Base-by-base conservation (phyloP, 768 basidiomycete genomes). In the Lactarius hengduanensis region DNA sequence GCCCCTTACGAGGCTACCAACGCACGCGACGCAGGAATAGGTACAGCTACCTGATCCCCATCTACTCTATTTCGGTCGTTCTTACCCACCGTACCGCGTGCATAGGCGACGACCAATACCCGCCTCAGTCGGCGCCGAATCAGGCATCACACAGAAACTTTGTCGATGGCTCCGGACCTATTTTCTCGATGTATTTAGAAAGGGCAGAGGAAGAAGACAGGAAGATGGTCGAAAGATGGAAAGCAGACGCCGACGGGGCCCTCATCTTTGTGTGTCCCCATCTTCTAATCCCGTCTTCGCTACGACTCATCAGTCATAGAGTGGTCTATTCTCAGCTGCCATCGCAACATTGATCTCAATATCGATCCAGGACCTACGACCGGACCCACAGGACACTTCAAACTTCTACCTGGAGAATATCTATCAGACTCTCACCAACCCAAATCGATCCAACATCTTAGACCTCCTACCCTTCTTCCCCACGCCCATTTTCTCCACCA, bases 101-200 rank as follows among this genome's bases (percentile, higher is more conserved):
- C 16, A 8, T 41, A 41, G 41, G 41, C 41, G 41, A 41, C 41
- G 41, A 41, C 41, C 41, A 18, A 8, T 53, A 53, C 50, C 50
- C 50, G 26, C 50, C 50, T 2, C 50, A 26, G 26, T 15, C n/a
- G 20, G 26, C 22, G 11, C 50, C 15, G 26, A 22, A 53, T 53
- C n/a, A n/a, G 50, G 50, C 50, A 53, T 53, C 50, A 15, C 22
- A 26, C n/a, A n/a, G n/a, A 26, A 26, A 53, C 50, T 53, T 53
- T 26, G 26, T 53, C 20, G 50, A 53, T 26, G 50, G 61, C 32
- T 60, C 59, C 6, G 36, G 26, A 2, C 61, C 50, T 22, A 34
- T 62, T 36, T 62, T 62, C 10, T 26, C 47, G 7, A 54, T 62
- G 26, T 62, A 62, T 54, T 40, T 40, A 20, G 15, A 40, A 36